phyloP scores from a whole-genome alignment of 768 basidiomycete species.

The Coprinopsis marcescibilis region DNA sequence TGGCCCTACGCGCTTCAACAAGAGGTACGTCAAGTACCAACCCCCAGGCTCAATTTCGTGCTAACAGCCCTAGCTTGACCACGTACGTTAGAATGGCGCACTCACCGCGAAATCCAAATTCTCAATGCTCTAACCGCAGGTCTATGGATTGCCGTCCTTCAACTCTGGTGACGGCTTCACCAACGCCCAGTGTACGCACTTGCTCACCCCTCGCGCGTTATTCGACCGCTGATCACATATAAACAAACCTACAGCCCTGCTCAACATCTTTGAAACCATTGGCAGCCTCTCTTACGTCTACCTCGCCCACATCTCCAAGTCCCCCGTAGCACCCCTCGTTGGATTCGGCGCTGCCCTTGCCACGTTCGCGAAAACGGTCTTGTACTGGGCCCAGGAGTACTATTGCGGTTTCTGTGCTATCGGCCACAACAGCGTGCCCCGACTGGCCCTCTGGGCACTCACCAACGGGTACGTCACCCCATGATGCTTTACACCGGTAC shows the following conservation, averaged over 20 bases:
- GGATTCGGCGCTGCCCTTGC: slow-evolving; percentile 70
- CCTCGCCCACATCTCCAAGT: slow-evolving; percentile 54
- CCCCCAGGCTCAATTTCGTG: slow-evolving; percentile 24
- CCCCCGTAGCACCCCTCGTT: slow-evolving; percentile 64
- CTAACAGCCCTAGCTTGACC: slow-evolving; percentile 24
- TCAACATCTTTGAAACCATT: slow-evolving; percentile 77
- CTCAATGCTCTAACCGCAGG: slow-evolving; percentile 26
- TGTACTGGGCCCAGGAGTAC: slow-evolving; percentile 82
- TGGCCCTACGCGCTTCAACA: slow-evolving; percentile 76
- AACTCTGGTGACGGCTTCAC: slow-evolving; percentile 71
- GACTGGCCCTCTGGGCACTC: slow-evolving; percentile 62
- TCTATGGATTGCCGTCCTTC: slow-evolving; percentile 71
- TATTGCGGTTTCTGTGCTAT: slow-evolving; percentile 66
- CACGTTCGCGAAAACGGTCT: slow-evolving; percentile 79
- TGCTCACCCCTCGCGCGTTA: background rate
- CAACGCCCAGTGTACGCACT: slow-evolving; percentile 67
- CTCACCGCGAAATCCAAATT: too few species aligned
- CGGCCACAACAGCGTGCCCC: slow-evolving; percentile 63
- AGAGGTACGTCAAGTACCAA: slow-evolving; percentile 38
- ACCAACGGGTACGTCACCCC: slow-evolving; percentile 64
- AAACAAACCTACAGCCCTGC: slow-evolving; percentile 41
- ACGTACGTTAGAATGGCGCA: too few species aligned
- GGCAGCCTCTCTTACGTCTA: slow-evolving; percentile 75
- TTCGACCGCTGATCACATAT: background rate
- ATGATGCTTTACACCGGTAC: slow-evolving; percentile 1